Evolutionary conservation across 495 filamentous ascomycete species (phyloP).

Genomic region (Viridothelium virens): DNA sequence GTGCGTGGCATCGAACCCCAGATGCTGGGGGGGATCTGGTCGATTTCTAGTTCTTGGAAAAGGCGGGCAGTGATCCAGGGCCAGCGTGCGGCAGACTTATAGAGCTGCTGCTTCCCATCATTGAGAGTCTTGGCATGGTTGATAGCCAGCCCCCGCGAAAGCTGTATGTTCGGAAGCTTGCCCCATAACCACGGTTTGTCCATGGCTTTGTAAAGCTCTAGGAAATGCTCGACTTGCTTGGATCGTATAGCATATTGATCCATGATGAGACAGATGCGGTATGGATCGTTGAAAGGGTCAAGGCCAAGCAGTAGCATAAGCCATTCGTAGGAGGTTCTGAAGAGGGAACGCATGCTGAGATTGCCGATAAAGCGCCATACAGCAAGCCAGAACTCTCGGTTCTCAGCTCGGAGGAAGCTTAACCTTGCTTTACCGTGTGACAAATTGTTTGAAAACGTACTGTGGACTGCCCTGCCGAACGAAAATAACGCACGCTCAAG

Average conservation of each 20-base stretch:
- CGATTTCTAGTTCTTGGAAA: conserved; percentile 66
- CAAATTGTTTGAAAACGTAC: conserved; percentile 66
- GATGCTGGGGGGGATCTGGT: conserved; percentile 61
- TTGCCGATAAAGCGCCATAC: conserved; percentile 81
- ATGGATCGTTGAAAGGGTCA: conserved; percentile 68
- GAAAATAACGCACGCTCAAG: conserved; percentile 88
- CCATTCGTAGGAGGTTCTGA: conserved; percentile 89
- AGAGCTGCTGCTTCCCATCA: conserved; percentile 55
- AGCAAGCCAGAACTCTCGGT: conserved; percentile 86
- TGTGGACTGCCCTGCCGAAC: conserved; percentile 77
- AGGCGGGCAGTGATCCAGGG: conserved; percentile 77
- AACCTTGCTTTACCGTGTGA: conserved; percentile 70
- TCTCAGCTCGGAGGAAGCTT: conserved; percentile 71
- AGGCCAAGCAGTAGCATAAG: conserved; percentile 73
- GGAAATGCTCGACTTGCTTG: conserved; percentile 63
- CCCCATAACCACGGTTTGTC: conserved; percentile 31
- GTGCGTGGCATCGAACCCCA: conserved; percentile 71
- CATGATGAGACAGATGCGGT: conserved; percentile 65
- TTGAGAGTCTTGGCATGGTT: conserved; percentile 58
- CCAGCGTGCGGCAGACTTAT: conserved; percentile 56
- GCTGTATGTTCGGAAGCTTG: conserved; percentile 55
- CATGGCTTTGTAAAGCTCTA: conserved; percentile 50
- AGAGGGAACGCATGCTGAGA: conserved; percentile 83
- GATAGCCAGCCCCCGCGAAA: conserved; percentile 66
- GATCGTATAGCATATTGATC: conserved; percentile 79